Base-by-base conservation (phyloP, 768 basidiomycete genomes). In the Rhizopogon roseolus region DNA sequence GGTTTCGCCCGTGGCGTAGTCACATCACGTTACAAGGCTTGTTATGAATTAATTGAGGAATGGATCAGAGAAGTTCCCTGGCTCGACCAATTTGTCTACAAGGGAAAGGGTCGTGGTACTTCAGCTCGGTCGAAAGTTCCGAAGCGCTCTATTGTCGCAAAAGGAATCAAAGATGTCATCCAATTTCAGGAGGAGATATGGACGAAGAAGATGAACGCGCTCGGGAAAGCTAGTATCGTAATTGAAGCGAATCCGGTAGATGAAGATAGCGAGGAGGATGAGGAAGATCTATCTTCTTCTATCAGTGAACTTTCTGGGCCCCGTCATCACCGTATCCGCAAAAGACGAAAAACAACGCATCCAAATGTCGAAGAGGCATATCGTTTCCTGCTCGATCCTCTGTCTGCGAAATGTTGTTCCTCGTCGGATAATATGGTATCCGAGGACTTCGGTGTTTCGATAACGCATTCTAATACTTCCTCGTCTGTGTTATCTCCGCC, bases 1-100 rank as follows among this genome's bases (percentile, higher is more conserved):
- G 75, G 79, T 36, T 71, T 77, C 37, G 73, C 76, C 14, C 78
- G 81, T 51, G 71, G 73, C 29, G 74, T 80, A 43, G 78, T 90
- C 27, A 82, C 88, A 80, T 71, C 78, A 28, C 82, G 88, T 3
- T 92, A 92, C 69, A 86, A 82, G 64, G 58, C 73, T 37, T 65
- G 89, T 28, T 83, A 84, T 61, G 82, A 86, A 60, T 68, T 79
- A 52, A 68, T 90, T 32, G 77, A 77, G 36, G 70, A 75, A 52
- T 82, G 81, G 76, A 79, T 83, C 27, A 72, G 77, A 46, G 77
- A 80, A n/a, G 74, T 92, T 3, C 86, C 88, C 5, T 93, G 90
- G 90, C 72, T 90, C 10, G 77, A 82, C 56, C 77, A 81, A 43
- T 84, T 83, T 56, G 66, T 73, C 10, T 58, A 55, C 59, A 66